Base-by-base conservation (phyloP, 177 flowering plant species). In the Vitis hybrid region DNA sequence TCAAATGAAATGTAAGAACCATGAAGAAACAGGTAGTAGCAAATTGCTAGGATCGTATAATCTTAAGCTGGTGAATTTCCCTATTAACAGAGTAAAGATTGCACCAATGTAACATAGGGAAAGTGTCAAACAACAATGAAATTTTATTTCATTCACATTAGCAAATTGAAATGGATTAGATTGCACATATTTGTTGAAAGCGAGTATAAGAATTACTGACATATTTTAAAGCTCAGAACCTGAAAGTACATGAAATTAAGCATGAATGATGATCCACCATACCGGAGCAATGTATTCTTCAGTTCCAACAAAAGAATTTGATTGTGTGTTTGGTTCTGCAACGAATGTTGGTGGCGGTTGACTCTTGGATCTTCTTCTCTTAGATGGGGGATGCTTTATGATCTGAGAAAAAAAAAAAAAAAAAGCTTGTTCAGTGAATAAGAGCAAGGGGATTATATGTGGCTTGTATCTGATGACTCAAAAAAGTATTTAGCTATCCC, bases 201-300 rank as follows among this genome's bases (percentile, higher is more conserved):
- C 8, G 0, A 40, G 45, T 26, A 40, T 7, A 7, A 40, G 45
- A 40, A 40, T 40, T 7, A 40, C 45, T 7, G 8, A 40, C 45
- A 40, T 40, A 40, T 40, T 40, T 40, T 40, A 40, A 40, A 7
- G 45, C 21, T 18, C 10, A 54, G 30, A 6, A 62, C 17, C 15
- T 34, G 49, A 49, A 49, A 64, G 5, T 19, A 18, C 50, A 32
- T 11, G 5, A 75, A 68, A 56, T 15, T 14, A 64, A 60, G 19
- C 9, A 50, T 17, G 3, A 60, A 54, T 12, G 26, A 34, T 63
- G 66, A 67, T 40, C 66, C 54, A 73, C 54, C 82, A 69, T 89
- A 95, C 99, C 73, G 99, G 99, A 80, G 99, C 94, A 85, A 95
- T 95, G 73, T 95, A 95, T 76, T 95, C 99, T 85, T 95, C 99